Conservation (phyloP, 306 rosid species). For the Dryas alaskensis region DNA sequence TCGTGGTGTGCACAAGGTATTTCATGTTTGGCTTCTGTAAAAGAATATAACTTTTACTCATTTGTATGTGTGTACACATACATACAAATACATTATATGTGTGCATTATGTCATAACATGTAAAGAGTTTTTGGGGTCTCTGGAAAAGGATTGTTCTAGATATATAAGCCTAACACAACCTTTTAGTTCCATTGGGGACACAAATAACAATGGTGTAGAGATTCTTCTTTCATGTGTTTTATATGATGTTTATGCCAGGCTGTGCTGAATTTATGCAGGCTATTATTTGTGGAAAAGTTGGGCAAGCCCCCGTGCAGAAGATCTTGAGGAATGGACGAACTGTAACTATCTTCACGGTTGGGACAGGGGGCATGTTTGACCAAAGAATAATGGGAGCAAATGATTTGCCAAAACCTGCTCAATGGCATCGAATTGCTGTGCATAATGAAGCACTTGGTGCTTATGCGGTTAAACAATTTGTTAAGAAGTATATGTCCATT, state of each 20-base stretch:
- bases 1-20: constrained; percentile 98
- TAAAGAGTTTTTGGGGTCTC: neutral
- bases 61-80: neutral
- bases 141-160: neutral
- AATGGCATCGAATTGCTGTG: constrained; percentile 96
- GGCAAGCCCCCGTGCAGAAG: constrained; percentile 93
- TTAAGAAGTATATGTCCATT: constrained; percentile 57
- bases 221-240: neutral
- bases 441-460: constrained; percentile 81
- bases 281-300: constrained; percentile 91
- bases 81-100: neutral
- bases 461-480: constrained; percentile 77
- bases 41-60: neutral
- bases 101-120: neutral
- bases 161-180: no score
- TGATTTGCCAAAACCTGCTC: constrained; percentile 80
- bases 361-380: constrained; percentile 95
- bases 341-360: constrained; percentile 85
- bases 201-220: neutral
- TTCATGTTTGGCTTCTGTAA: neutral
- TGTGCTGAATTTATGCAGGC: constrained; percentile 47
- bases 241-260: neutral
- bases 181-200: neutral
- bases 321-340: constrained; percentile 80
- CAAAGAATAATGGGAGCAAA: constrained; percentile 58